phyloP scores from a whole-genome alignment of 1,284 basidiomycete genomes.

The Pulchroboletus neoregius region DNA sequence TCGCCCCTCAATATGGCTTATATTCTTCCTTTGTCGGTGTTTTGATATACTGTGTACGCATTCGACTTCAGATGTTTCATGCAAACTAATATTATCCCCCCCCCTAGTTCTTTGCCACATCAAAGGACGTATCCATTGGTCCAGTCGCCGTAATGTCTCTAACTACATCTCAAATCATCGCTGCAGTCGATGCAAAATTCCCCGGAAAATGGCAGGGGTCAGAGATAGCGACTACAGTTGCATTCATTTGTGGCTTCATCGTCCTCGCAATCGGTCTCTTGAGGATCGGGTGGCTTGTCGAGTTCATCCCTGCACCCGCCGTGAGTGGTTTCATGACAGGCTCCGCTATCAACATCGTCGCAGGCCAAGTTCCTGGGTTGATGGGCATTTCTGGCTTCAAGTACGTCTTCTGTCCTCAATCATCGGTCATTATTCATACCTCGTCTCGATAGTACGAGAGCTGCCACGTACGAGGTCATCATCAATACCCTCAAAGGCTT shows the following conservation, averaged over 20 bases:
- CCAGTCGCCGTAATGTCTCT: conserved; percentile 98
- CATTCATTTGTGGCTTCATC: conserved; percentile 90
- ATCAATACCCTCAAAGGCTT: conserved; percentile 91
- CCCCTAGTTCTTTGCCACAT: conserved; percentile 85
- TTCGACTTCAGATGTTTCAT: conserved; percentile 23
- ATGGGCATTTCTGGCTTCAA: conserved; percentile 83
- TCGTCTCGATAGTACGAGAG: conserved; percentile 62
- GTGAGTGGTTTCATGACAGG: conserved; percentile 94
- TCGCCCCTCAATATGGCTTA: conserved; percentile 86
- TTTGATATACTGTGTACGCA: conserved; percentile 70
- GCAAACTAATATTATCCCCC: conserved; percentile 9
- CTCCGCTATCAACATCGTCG: conserved; percentile 83
- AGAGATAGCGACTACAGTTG: conserved; percentile 81
- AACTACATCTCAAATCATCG: conserved; percentile 81
- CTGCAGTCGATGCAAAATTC: conserved; percentile 51
- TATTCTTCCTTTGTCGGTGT: conserved; percentile 95
- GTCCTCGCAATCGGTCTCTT: conserved; percentile 92
- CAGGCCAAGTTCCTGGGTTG: conserved; percentile 81
- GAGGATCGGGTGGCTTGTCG: conserved; percentile 91
- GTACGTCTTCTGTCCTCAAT: conserved; percentile 41
- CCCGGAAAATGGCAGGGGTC: conserved; percentile 58
- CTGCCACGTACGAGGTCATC: conserved; percentile 81
- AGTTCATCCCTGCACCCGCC: conserved; percentile 90
- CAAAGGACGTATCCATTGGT: conserved; percentile 94
- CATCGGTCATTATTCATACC: not conserved